Evolutionary conservation across 306 rosid genomes (phyloP).

Genomic region (Inga leiocalycina): DNA sequence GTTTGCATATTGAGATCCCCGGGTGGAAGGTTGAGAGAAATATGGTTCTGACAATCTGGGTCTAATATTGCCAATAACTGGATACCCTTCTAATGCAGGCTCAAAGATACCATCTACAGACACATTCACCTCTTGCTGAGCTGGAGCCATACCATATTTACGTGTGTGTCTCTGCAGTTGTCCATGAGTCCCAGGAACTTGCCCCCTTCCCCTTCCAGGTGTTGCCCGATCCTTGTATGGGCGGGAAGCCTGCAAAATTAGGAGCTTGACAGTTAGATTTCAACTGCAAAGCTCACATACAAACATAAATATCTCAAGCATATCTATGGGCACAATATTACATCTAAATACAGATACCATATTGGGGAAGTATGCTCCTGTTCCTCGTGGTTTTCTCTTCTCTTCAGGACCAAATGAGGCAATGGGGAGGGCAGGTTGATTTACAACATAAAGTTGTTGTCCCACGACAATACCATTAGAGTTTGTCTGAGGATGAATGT

Average conservation of each 20-base stretch:
- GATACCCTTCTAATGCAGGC: conserved; percentile 57
- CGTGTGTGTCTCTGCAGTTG: conserved; percentile 47
- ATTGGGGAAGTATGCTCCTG: conserved; percentile 78
- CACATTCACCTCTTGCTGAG: conserved; percentile 45
- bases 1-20: conserved; percentile 46
- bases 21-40: conserved; percentile 43
- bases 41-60: conserved; percentile 47
- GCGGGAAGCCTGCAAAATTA: conserved; percentile 57
- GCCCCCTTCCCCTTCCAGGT: conserved; percentile 60
- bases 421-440: conserved; percentile 45
- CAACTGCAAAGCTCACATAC: not conserved
- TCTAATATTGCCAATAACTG: conserved; percentile 48
- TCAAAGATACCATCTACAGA: conserved; percentile 45
- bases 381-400: conserved; percentile 65
- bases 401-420: conserved; percentile 55
- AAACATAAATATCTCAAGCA: conserved; percentile 18
- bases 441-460: conserved; percentile 43
- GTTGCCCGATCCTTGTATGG: conserved; percentile 51
- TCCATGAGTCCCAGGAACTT: conserved; percentile 42
- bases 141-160: conserved; percentile 42
- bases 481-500: conserved; percentile 48
- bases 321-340: conserved; percentile 4
- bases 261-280: conserved; percentile 38
- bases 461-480: conserved; percentile 51
- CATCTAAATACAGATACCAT: conserved; percentile 46